Evolutionary conservation across 495 filamentous ascomycete genomes (phyloP), one percentile per base, ranked within the genome.

Genomic region (Hyaloscypha hepaticicola): DNA sequence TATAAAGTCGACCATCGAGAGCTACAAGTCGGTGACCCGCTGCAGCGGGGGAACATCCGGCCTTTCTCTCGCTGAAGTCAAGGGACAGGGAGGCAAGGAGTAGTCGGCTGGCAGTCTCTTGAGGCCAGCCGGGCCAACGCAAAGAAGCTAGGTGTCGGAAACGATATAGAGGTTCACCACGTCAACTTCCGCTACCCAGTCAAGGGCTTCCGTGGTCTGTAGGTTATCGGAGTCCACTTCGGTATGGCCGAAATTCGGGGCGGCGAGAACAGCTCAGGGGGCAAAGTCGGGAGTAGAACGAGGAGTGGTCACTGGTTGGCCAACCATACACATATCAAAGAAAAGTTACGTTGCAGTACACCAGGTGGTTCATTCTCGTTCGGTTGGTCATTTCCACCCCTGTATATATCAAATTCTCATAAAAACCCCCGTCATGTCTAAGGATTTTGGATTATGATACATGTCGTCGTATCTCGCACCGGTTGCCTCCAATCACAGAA

Each of bases 121-220:
- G 60, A 63, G 19, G 60, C 24, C 19, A 67, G 65, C 55, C n/a
- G 33, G 21, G 48, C 33, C 22, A 58, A 27, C n/a, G 26, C 12
- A 25, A 55, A 28, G n/a, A 41, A 28, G 22, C 11, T 34, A 14
- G 52, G 8, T 22, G 55, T 26, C 5, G 65, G 45, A 33, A 51
- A 38, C 7, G 26, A 51, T 4, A 24, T 60, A 1, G 65, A 67
- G 60, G 24, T 34, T 16, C 60, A 67, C 60, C 65, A 63, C 38
- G 65, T 67, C 16, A 67, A 67, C 60, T 67, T 67, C 60, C 33
- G 55, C 16, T 67, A 56, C 48, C 65, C 65, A 11, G 50, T 67
- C 60, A 67, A 67, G 65, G 65, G 65, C 19, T 67, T 67, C 65
- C 9, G 65, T 6, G 65, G 65, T 16, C 45, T 67, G 55, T 67